Base-by-base conservation (phyloP, 345 rosid species). In the Schrenkiella parvula region DNA sequence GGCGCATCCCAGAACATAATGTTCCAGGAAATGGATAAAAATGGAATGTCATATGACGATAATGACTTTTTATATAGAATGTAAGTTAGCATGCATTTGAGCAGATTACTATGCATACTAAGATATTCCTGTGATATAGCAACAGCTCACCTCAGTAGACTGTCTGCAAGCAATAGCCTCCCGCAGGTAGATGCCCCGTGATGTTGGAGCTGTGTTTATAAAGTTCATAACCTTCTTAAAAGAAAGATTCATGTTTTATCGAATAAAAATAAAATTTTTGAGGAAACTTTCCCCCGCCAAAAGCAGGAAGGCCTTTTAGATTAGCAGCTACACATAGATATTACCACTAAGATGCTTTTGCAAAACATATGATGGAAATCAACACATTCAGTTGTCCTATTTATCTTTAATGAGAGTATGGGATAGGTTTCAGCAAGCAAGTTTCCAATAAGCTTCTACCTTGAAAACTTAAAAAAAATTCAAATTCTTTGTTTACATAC, bases 111-210 rank as follows among this genome's bases (percentile, higher is more conserved):
- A 61, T 41, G 63, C 50, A 60, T 52, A 51, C 39, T 59, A 48
- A 51, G 23, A 58, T 34, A 25, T 59, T 58, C 61, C 29, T 31
- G 48, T 59, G 46, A 51, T 19, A 54, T 37, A 65, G 42, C 17
- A 76, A 66, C 31, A 70, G 50, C 82, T 56, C 73, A 89, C 99
- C 99, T 95, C 97, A 29, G 93, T 76, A 70, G 89, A 79, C 62
- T 83, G 90, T 78, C 63, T 78, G 81, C 93, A 84, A 72, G 85
- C 76, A 64, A 80, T 74, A 70, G 89, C 84, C 60, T 95, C 98
- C 83, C 98, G 85, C 64, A 95, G 82, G 81, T 95, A 91, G 79
- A 91, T 85, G 66, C 98, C 98, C n/a, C 97, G 85, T 64, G 84
- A 84, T 46, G 84, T 65, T 57, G 97, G 90, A 76, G 88, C 99